A percentile compares a stretch with the other conserved stretches of the same genome.
phyloP scores from a whole-genome alignment of 1,284 basidiomycete species.

The Limonomyces culmigenus region DNA sequence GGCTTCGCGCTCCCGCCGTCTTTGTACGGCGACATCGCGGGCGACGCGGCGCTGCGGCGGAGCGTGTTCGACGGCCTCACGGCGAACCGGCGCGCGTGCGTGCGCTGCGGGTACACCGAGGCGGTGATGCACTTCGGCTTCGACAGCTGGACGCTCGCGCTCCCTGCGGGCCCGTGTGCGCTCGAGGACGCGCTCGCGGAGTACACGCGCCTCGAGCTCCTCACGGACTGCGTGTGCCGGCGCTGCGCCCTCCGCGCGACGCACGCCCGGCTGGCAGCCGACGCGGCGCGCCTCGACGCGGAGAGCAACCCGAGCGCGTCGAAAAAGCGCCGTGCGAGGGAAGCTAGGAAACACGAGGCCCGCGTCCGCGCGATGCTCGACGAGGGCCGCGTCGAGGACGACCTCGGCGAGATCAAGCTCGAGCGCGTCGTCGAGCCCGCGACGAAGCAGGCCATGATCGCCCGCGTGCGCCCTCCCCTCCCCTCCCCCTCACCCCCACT shows the following conservation, averaged over 20 bases:
- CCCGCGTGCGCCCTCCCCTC: conserved; percentile 34
- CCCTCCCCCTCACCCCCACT: not conserved
- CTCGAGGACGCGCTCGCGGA: conserved; percentile 64
- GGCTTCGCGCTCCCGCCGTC: conserved; percentile 32
- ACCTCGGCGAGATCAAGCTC: conserved; percentile 56
- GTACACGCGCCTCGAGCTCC: conserved; percentile 67
- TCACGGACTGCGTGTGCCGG: conserved; percentile 74
- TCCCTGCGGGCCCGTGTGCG: conserved; percentile 48
- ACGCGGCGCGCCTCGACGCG: conserved; percentile 34
- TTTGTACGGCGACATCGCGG: conserved; percentile 1
- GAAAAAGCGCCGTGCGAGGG: conserved; percentile 56
- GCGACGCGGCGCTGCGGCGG: conserved; percentile 30
- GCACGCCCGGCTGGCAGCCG: conserved; percentile 35
- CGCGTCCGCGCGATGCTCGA: conserved; percentile 49
- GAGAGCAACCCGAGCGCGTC: conserved; percentile 31
- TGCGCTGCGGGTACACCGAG: conserved; percentile 73
- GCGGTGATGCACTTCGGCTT: conserved; percentile 79
- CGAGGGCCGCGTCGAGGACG: conserved; percentile 63
- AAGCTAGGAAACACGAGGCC: conserved; percentile 44
- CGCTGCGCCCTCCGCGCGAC: conserved; percentile 69
- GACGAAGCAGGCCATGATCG: conserved; percentile 79
- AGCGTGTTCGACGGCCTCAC: conserved; percentile 71
- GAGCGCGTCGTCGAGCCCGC: conserved; percentile 59
- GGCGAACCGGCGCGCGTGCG: conserved; percentile 67
- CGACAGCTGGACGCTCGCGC: conserved; percentile 64